These are phyloP conservation scores for Aspergillus sp. DNA, from an alignment of 2,329 filamentous ascomycete genomes.

Conservation along the genomic window DNA sequence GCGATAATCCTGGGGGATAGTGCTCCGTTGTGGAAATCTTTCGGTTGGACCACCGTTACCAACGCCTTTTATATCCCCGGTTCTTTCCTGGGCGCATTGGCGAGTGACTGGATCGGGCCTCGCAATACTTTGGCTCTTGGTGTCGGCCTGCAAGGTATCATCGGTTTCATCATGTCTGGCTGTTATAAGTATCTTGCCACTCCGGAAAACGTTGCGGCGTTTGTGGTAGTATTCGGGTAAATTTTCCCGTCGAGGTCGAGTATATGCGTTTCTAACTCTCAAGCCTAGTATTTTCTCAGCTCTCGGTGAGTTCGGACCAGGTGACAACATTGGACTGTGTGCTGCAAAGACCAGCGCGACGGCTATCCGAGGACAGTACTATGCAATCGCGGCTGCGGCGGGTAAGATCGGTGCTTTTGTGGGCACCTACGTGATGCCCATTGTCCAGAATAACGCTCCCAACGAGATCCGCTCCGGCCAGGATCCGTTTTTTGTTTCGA, in stretches of 20 bases:
- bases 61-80: conserved; percentile 89
- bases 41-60: conserved; percentile 86
- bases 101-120: conserved; percentile 77
- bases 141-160: conserved; percentile 68
- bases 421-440: conserved; percentile 77
- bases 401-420: conserved; percentile 68
- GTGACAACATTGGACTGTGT: conserved; percentile 86
- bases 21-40: conserved; percentile 69
- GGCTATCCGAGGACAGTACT: conserved; percentile 76
- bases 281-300: conserved; percentile 64
- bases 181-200: conserved; percentile 70
- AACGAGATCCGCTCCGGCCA: conserved; percentile 64
- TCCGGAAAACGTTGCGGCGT: conserved; percentile 67
- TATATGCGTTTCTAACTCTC: neutral
- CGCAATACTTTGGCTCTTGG: conserved; percentile 70
- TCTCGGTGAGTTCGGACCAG: conserved; percentile 78
- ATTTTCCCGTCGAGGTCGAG: conserved; percentile 3
- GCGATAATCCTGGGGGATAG: conserved; percentile 59
- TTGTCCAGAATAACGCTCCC: conserved; percentile 61
- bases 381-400: conserved; percentile 51
- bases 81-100: conserved; percentile 71
- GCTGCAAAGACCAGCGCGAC: conserved; percentile 88
- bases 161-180: conserved; percentile 88
- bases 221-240: conserved; percentile 73
- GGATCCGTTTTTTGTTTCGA: conserved; percentile 87